A percentile compares a stretch with the other conserved stretches of the same genome.
phyloP scores from a whole-genome alignment of 2,329 filamentous ascomycete species.

The Calcarisporium arbuscula region DNA sequence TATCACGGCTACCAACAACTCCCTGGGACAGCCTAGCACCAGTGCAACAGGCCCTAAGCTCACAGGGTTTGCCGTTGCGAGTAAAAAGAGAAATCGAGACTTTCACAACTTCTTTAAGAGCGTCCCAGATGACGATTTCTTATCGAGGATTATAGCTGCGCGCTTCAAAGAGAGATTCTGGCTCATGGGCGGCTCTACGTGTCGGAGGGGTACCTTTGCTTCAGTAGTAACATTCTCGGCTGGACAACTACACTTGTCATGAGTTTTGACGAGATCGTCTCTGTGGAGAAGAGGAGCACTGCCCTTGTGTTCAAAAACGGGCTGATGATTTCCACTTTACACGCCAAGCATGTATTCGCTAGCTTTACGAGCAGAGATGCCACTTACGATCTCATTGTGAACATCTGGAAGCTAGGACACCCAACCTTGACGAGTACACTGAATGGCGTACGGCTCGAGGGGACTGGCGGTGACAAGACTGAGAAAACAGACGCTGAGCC shows the following conservation, averaged over 20 bases:
- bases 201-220: constrained; percentile 95
- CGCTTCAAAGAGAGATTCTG: constrained; percentile 89
- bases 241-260: constrained; percentile 98
- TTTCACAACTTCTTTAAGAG: constrained; percentile 93
- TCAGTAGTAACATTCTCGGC: constrained; percentile 96
- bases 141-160: constrained; percentile 97
- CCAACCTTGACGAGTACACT: constrained; percentile 85
- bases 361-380: constrained; percentile 92
- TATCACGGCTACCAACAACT: constrained; percentile 63
- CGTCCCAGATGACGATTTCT: constrained; percentile 94
- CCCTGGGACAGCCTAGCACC: constrained; percentile 41
- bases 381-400: constrained; percentile 93
- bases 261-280: constrained; percentile 95
- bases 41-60: constrained; percentile 59
- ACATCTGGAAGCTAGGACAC: constrained; percentile 97
- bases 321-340: constrained; percentile 90
- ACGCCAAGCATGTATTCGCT: constrained; percentile 92
- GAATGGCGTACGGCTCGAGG: constrained; percentile 78
- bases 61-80: constrained; percentile 92
- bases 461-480: constrained; percentile 82
- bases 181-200: constrained; percentile 92
- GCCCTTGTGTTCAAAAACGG: constrained; percentile 95
- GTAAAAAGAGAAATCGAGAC: constrained; percentile 91
- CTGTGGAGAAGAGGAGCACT: constrained; percentile 93
- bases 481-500: constrained; percentile 63